Evolutionary conservation across 2,329 filamentous ascomycete species (phyloP).

Genomic region (Lecanicillium sp.): DNA sequence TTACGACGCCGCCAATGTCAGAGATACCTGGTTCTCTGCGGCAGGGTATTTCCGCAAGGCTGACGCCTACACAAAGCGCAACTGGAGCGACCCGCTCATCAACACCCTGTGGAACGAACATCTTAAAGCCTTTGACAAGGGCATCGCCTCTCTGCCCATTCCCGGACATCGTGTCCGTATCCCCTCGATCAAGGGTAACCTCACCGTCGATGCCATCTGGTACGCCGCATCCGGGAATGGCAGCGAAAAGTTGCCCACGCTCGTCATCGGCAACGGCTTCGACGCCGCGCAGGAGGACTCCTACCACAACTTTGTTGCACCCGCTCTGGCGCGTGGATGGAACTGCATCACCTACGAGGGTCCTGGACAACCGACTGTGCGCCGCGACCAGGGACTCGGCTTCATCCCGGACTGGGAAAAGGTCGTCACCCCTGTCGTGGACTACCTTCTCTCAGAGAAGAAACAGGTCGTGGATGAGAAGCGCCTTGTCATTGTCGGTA

Average conservation of each 20-base stretch:
- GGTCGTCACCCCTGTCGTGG: conserved; percentile 34
- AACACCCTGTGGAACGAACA: conserved; percentile 27
- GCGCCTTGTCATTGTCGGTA: conserved; percentile 33
- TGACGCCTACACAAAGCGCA: conserved; percentile 32
- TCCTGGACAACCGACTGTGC: conserved; percentile 36
- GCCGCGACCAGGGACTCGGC: conserved; percentile 34
- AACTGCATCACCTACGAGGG: conserved; percentile 42
- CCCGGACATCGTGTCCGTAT: conserved; percentile 19
- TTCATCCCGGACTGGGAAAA: conserved; percentile 40
- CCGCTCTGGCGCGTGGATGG: conserved; percentile 32
- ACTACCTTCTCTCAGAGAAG: conserved; percentile 25
- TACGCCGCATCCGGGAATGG: conserved; percentile 16
- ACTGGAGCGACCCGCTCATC: conserved; percentile 32
- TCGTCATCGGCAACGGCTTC: conserved; percentile 32
- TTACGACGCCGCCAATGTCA: conserved; percentile 11
- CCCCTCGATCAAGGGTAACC: conserved; percentile 19
- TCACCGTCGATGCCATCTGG: conserved; percentile 25
- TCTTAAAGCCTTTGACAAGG: conserved; percentile 30
- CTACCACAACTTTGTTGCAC: conserved; percentile 27
- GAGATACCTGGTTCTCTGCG: conserved; percentile 25
- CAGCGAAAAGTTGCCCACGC: conserved; percentile 22
- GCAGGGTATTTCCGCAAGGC: conserved; percentile 33
- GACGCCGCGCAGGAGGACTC: conserved; percentile 36
- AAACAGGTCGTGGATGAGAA: conserved; percentile 24
- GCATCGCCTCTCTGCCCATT: conserved; percentile 26